Percentiles rank a stretch among this genome's conserved stretches.
Conservation (phyloP, 2,329 filamentous ascomycete genomes). For the Alternaria alternata region DNA sequence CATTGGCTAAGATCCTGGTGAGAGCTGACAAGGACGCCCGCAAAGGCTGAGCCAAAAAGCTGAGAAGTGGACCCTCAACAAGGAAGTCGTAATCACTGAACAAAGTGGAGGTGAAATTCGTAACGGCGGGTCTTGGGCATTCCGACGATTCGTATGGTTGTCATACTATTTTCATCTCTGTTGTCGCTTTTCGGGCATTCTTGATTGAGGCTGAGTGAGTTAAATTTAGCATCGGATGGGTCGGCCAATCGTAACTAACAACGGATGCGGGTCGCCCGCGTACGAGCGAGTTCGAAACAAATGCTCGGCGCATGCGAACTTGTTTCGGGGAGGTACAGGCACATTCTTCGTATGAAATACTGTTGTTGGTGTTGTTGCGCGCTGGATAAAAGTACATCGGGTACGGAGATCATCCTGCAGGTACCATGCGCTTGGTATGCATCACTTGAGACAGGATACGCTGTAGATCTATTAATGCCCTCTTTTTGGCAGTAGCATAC, state of each 20-base stretch:
- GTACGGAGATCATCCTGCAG: neutral
- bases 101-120: neutral
- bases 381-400: neutral
- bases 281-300: slow-evolving; percentile 7
- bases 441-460: neutral
- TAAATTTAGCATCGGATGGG: slow-evolving; percentile 29
- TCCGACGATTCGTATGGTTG: neutral
- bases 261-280: slow-evolving; percentile 13
- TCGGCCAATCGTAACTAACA: slow-evolving; percentile 17
- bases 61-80: slow-evolving; percentile 5
- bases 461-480: neutral
- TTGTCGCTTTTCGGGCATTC: slow-evolving; percentile 11
- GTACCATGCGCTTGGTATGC: neutral
- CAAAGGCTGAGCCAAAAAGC: slow-evolving; percentile 14
- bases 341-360: neutral
- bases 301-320: neutral
- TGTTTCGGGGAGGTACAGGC: neutral
- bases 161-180: slow-evolving; percentile 5
- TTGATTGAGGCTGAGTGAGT: slow-evolving; percentile 28
- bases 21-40: slow-evolving; percentile 2
- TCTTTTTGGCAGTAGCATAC: neutral
- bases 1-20: slow-evolving; percentile 7
- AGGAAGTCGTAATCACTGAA: slow-evolving; percentile 3
- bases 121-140: neutral
- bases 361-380: neutral